These are phyloP conservation scores for Pestalotiopsis fici DNA, from an alignment of 2,329 filamentous ascomycete species.

Conservation along the genomic window DNA sequence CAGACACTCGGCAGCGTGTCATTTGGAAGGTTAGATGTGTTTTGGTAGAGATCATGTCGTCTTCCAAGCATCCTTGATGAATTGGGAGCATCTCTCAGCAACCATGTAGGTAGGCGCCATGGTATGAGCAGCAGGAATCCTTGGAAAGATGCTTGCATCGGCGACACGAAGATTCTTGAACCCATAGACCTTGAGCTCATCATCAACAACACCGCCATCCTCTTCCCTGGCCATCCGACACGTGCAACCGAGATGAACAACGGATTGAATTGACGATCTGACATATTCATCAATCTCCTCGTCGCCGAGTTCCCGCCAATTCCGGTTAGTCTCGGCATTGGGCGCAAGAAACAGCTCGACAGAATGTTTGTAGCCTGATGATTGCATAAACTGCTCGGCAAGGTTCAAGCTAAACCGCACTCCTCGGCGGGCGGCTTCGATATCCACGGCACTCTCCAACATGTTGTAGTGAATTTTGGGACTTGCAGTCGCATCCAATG, in stretches of 20 bases:
- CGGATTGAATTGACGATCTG: constrained; percentile 16
- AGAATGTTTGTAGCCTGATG: constrained; percentile 25
- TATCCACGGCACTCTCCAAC: constrained; percentile 29
- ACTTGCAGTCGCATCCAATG: constrained; percentile 33
- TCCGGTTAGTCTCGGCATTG: neutral
- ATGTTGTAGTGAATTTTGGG: constrained; percentile 33
- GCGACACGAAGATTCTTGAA: constrained; percentile 40
- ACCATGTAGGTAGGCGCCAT: constrained; percentile 50
- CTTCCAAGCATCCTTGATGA: constrained; percentile 12
- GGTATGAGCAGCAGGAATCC: constrained; percentile 45
- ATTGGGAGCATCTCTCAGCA: constrained; percentile 33
- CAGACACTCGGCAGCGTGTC: too few relatives aligned
- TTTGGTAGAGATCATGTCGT: too few relatives aligned
- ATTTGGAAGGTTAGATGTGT: too few relatives aligned
- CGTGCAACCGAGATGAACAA: constrained; percentile 41
- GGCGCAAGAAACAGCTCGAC: constrained; percentile 25
- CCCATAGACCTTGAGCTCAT: constrained; percentile 39
- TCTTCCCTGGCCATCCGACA: constrained; percentile 36
- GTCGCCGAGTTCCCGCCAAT: constrained; percentile 27
- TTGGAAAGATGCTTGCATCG: constrained; percentile 42
- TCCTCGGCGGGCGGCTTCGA: constrained; percentile 22
- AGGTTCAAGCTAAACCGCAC: constrained; percentile 31
- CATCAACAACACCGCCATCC: constrained; percentile 38
- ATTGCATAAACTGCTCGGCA: constrained; percentile 25
- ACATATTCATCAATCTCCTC: constrained; percentile 30